These are phyloP conservation scores for Vitis rotundifolia DNA, from an alignment of 164 flowering plant species.

Conservation along the genomic window DNA sequence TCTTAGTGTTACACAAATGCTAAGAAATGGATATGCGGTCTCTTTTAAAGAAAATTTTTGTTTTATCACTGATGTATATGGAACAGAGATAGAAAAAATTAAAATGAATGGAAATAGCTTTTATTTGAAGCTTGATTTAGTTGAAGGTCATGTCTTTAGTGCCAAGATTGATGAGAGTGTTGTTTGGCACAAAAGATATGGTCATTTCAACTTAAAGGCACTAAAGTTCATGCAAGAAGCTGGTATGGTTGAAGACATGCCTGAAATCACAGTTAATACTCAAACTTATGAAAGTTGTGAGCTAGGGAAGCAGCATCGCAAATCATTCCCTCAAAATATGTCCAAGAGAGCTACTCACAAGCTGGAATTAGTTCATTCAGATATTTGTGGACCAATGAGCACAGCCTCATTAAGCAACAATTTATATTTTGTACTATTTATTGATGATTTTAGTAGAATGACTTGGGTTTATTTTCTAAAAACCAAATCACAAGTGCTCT, in stretches of 20 bases:
- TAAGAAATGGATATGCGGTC: not conserved
- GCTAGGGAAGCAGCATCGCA: not conserved
- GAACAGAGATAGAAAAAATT: not conserved
- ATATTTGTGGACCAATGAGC: constrained; percentile 2
- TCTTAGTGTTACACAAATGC: not conserved
- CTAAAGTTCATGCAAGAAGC: too few relatives aligned
- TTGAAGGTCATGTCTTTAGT: too few relatives aligned
- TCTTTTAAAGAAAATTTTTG: not conserved
- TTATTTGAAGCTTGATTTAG: not conserved
- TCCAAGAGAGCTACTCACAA: not conserved
- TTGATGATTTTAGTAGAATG: constrained; percentile 6
- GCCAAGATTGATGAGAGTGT: too few relatives aligned
- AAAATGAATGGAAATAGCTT: not conserved
- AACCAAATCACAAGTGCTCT: not conserved
- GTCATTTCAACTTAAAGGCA: too few relatives aligned
- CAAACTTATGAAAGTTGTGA: not conserved
- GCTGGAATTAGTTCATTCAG: not conserved
- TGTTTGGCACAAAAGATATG: too few relatives aligned
- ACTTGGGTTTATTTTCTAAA: constrained; percentile 1
- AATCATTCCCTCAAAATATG: not conserved
- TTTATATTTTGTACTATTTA: not conserved
- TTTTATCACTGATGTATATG: not conserved
- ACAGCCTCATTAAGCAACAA: not conserved
- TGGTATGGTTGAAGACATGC: too few relatives aligned
- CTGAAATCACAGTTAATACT: too few relatives aligned